Evolutionary conservation across 106 monocot species (phyloP).

Genomic region (Ottelia alismoides): DNA sequence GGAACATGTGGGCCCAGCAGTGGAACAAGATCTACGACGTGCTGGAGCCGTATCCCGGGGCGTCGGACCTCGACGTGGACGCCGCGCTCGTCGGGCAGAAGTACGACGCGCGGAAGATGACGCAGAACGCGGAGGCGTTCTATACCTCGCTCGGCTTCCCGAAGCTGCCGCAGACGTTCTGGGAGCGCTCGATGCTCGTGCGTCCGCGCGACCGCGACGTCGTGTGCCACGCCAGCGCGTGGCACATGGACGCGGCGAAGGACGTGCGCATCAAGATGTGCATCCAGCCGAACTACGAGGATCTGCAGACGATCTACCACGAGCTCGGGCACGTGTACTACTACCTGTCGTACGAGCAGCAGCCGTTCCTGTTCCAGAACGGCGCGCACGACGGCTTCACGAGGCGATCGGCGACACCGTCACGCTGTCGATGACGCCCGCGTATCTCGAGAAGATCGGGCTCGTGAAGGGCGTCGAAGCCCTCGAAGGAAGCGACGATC

Average conservation of each 20-base stretch:
- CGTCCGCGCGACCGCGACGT: background rate
- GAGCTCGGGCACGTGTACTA: background rate
- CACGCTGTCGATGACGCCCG: background rate
- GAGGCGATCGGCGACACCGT: constrained; percentile 1
- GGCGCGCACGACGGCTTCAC: background rate
- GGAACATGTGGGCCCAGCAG: too few relatives aligned
- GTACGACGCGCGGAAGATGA: background rate
- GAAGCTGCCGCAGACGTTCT: background rate
- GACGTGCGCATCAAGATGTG: background rate
- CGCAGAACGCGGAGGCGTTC: background rate
- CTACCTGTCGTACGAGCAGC: background rate
- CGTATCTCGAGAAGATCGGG: background rate
- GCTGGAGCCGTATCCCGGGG: background rate
- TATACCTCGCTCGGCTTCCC: background rate
- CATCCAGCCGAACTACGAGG: background rate
- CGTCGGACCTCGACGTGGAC: background rate
- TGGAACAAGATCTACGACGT: background rate
- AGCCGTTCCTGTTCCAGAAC: background rate
- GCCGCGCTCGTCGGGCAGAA: background rate
- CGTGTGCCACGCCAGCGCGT: background rate
- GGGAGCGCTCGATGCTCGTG: background rate
- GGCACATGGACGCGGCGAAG: background rate
- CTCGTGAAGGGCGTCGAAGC: background rate
- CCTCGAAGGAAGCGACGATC: too few relatives aligned
- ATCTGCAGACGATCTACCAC: background rate